Percentiles rank a stretch among this genome's conserved stretches.
Evolutionary conservation across 345 rosid species (phyloP).

Genomic region (Populus tremula): DNA sequence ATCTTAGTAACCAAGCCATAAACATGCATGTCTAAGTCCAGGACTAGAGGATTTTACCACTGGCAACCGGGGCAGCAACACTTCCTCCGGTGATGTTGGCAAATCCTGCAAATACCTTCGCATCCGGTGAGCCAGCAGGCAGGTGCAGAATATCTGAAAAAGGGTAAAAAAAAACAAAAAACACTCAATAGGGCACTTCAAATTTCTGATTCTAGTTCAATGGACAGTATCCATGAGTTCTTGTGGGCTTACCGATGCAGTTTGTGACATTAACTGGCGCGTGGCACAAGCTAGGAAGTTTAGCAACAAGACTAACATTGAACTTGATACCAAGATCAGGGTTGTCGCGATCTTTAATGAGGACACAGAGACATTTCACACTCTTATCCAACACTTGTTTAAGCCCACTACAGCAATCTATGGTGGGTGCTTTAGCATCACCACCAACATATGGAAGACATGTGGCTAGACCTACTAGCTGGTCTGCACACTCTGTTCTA

Average conservation of each 20-base stretch:
- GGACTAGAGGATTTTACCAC: constrained; percentile 21
- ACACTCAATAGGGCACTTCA: neutral
- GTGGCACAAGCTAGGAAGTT: constrained; percentile 58
- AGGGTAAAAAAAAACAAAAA: neutral
- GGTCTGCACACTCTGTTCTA: constrained; percentile 54
- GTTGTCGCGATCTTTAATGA: constrained; percentile 64
- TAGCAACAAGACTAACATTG: constrained; percentile 57
- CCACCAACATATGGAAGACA: constrained; percentile 82
- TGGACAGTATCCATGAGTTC: too few relatives aligned
- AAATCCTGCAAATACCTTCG: constrained; percentile 57
- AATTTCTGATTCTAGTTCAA: neutral
- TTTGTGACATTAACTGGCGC: constrained; percentile 46
- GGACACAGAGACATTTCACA: constrained; percentile 65
- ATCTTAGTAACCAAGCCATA: too few relatives aligned
- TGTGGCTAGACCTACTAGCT: constrained; percentile 48
- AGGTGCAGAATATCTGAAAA: constrained; percentile 58
- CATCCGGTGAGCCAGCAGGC: constrained; percentile 58
- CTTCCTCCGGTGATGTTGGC: constrained; percentile 36
- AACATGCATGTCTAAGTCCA: neutral
- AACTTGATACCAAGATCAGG: constrained; percentile 69
- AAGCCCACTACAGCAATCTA: constrained; percentile 72
- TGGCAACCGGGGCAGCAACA: constrained; percentile 25
- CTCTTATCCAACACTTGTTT: constrained; percentile 55
- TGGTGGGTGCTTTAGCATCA: constrained; percentile 50
- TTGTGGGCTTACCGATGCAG: constrained; percentile 49